These are phyloP conservation scores for Yarrowia hollandica DNA, from an alignment of 805 yeast genomes.

Conservation along the genomic window DNA sequence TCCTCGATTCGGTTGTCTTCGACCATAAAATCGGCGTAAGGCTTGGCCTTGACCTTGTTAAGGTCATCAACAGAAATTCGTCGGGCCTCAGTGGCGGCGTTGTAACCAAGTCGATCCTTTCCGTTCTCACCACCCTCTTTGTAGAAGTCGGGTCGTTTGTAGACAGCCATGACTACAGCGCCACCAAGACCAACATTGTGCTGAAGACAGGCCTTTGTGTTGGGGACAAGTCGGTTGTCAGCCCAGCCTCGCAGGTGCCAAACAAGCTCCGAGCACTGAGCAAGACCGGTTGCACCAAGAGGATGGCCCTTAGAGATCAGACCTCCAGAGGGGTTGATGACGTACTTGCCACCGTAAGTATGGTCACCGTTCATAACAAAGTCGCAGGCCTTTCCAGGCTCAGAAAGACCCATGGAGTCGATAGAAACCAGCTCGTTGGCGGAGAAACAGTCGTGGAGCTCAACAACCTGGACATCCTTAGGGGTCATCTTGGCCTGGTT, in stretches of 20 bases:
- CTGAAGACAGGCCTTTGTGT: slow-evolving; percentile 34
- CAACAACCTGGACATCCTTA: slow-evolving; percentile 36
- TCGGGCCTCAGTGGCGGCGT: slow-evolving; percentile 36
- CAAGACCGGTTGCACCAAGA: slow-evolving; percentile 37
- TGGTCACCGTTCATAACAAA: slow-evolving; percentile 35
- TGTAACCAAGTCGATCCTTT: slow-evolving; percentile 34
- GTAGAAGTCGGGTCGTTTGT: slow-evolving; percentile 33
- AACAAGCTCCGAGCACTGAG: slow-evolving; percentile 36
- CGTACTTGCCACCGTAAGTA: slow-evolving; percentile 37
- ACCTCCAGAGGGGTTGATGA: slow-evolving; percentile 38
- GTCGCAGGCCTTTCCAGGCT: slow-evolving; percentile 35
- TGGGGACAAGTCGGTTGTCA: slow-evolving; percentile 35
- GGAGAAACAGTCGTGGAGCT: slow-evolving; percentile 37
- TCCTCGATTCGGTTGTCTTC: slow-evolving; percentile 30
- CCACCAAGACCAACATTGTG: slow-evolving; percentile 38
- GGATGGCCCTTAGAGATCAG: slow-evolving; percentile 38
- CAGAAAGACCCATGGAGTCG: slow-evolving; percentile 36
- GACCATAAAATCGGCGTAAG: slow-evolving; percentile 28
- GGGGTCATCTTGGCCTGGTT: slow-evolving; percentile 34
- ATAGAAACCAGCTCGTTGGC: slow-evolving; percentile 36
- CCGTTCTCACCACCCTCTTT: slow-evolving; percentile 33
- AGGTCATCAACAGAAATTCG: slow-evolving; percentile 31
- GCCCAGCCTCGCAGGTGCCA: slow-evolving; percentile 39
- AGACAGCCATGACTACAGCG: slow-evolving; percentile 36
- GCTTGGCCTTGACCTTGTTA: slow-evolving; percentile 30